Evolutionary conservation across 805 yeast genomes (phyloP).

Genomic region (Saccharomycopsis amapae): DNA sequence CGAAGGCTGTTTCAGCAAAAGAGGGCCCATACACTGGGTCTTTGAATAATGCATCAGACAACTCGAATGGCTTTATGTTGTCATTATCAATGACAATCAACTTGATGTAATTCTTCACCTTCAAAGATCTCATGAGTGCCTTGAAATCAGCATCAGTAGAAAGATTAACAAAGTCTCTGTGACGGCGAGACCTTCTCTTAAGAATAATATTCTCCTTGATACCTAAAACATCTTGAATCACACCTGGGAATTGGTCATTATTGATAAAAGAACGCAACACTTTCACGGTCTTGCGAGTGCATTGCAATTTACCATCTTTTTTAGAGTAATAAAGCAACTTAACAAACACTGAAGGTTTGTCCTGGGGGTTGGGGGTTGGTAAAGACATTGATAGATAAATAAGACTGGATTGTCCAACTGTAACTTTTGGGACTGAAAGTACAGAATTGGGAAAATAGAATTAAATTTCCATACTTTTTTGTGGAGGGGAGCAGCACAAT

Average conservation of each 20-base stretch:
- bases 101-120: constrained; percentile 39
- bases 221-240: constrained; percentile 2
- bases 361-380: too few relatives aligned
- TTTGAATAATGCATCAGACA: neutral
- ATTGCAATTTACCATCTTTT: neutral
- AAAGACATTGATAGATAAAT: too few relatives aligned
- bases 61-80: neutral
- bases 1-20: too few relatives aligned
- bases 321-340: constrained; percentile 12
- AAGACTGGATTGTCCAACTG: too few relatives aligned
- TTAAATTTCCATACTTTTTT: too few relatives aligned
- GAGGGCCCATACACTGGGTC: neutral
- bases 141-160: constrained; percentile 35
- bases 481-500: too few relatives aligned
- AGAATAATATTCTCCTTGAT: neutral
- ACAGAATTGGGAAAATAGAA: too few relatives aligned
- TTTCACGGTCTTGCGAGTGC: constrained; percentile 7
- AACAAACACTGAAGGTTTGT: constrained; percentile 15
- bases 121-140: constrained; percentile 38
- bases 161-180: constrained; percentile 35
- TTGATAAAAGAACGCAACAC: constrained; percentile 1
- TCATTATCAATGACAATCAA: constrained; percentile 25
- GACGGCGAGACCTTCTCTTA: constrained; percentile 42
- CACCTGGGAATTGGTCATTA: neutral
- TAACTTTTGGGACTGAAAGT: too few relatives aligned